Evolutionary conservation across 1,139 yeast genomes (phyloP).

Genomic region (Candida mesenterica): DNA sequence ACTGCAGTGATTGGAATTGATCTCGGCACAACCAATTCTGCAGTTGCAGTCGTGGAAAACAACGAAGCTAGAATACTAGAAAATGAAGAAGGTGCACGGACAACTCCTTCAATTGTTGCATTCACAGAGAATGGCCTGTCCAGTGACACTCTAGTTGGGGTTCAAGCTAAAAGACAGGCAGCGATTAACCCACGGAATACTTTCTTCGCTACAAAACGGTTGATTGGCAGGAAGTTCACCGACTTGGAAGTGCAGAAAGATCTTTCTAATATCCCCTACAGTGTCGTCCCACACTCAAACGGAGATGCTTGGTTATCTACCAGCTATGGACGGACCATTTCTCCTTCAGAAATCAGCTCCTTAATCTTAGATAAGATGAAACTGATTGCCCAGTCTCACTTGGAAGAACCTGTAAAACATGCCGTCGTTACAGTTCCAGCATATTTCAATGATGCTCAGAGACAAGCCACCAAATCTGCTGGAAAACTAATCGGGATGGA

Average conservation of each 20-base stretch:
- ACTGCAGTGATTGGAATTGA: constrained; percentile 66
- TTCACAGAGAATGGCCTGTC: constrained; percentile 29
- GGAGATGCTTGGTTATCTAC: constrained; percentile 66
- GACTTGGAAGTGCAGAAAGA: constrained; percentile 69
- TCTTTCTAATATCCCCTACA: constrained; percentile 52
- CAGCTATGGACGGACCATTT: constrained; percentile 30
- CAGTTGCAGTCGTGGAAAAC: constrained; percentile 66
- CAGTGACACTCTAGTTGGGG: constrained; percentile 53
- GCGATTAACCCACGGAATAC: constrained; percentile 65
- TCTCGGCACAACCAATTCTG: constrained; percentile 79
- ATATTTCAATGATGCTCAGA: constrained; percentile 73
- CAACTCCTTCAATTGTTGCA: constrained; percentile 75
- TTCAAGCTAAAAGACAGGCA: constrained; percentile 67
- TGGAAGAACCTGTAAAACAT: constrained; percentile 41
- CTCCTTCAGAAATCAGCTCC: constrained; percentile 61
- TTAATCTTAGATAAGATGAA: constrained; percentile 55
- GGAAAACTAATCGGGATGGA: constrained; percentile 67
- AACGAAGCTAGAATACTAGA: constrained; percentile 57
- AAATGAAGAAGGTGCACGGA: constrained; percentile 64
- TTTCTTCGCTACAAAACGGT: constrained; percentile 70
- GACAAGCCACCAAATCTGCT: constrained; percentile 75
- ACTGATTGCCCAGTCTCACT: constrained; percentile 49
- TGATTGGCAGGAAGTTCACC: constrained; percentile 64
- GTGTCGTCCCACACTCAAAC: constrained; percentile 48
- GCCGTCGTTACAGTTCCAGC: constrained; percentile 84